Conservation (phyloP, 2,329 filamentous ascomycete genomes). For the Sclerotinia trifoliorum region DNA sequence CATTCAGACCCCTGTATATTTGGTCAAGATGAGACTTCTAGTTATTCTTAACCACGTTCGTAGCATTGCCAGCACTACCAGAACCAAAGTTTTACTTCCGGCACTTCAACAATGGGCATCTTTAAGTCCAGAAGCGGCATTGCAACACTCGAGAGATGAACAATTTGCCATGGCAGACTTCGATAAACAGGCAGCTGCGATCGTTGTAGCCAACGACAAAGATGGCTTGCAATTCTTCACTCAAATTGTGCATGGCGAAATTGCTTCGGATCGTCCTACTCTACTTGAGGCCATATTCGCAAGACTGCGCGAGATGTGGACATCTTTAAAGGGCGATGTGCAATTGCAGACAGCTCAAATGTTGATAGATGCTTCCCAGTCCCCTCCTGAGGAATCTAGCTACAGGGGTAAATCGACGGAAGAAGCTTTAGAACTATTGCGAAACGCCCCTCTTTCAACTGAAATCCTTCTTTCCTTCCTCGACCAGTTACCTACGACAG, state of each 20-base stretch:
- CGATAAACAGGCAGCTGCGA: slow-evolving; percentile 52
- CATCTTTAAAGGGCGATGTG: slow-evolving; percentile 63
- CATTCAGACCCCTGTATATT: slow-evolving; percentile 63
- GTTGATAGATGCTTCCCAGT: slow-evolving; percentile 61
- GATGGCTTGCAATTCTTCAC: slow-evolving; percentile 57
- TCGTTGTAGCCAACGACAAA: slow-evolving; percentile 55
- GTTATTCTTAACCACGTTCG: slow-evolving; percentile 70
- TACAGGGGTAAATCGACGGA: slow-evolving; percentile 46
- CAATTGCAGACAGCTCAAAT: slow-evolving; percentile 59
- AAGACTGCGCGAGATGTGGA: slow-evolving; percentile 71
- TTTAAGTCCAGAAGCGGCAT: slow-evolving; percentile 52
- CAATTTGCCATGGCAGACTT: slow-evolving; percentile 48
- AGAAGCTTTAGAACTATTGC: slow-evolving; percentile 70
- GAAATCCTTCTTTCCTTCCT: slow-evolving; percentile 71
- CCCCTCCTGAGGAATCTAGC: slow-evolving; percentile 37
- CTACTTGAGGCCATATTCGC: slow-evolving; percentile 65
- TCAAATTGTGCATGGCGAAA: slow-evolving; percentile 47
- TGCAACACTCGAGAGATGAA: slow-evolving; percentile 50
- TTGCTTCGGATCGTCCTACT: slow-evolving; percentile 46
- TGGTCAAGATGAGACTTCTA: slow-evolving; percentile 71
- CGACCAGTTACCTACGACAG: slow-evolving; percentile 69
- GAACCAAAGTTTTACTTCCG: slow-evolving; percentile 75
- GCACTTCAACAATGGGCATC: slow-evolving; percentile 67
- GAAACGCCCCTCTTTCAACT: slow-evolving; percentile 70
- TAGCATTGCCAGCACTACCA: slow-evolving; percentile 64